A percentile compares a stretch with the other conserved stretches of the same genome.
Evolutionary conservation across 495 filamentous ascomycete genomes (phyloP).

Genomic region (Daldinia concentrica): DNA sequence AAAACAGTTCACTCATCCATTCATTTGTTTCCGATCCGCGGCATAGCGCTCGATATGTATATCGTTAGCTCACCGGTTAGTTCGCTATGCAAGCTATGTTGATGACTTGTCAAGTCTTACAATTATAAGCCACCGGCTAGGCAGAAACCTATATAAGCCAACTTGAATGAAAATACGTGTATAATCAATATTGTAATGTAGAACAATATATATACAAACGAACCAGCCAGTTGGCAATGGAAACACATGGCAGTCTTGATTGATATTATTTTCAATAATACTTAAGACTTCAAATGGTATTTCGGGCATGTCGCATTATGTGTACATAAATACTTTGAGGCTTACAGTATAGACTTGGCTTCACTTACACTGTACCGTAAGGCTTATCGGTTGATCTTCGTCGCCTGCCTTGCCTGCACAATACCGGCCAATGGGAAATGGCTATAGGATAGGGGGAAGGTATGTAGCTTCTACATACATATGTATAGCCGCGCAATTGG

Average conservation of each 20-base stretch:
- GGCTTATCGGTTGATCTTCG: constrained; percentile 1
- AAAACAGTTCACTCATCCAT: too few species aligned
- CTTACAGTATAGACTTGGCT: not conserved
- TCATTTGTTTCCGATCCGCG: not conserved
- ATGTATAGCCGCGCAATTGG: not conserved
- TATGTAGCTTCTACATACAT: not conserved
- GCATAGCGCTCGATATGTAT: not conserved
- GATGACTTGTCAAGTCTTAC: constrained; percentile 5
- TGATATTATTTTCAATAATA: not conserved
- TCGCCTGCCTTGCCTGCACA: not conserved
- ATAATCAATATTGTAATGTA: not conserved
- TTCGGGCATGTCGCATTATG: not conserved
- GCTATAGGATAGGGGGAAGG: not conserved
- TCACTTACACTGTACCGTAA: not conserved
- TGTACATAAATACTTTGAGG: not conserved
- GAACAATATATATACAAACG: not conserved
- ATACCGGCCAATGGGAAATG: not conserved
- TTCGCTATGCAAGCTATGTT: not conserved
- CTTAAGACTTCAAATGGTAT: not conserved
- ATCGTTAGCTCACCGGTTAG: not conserved
- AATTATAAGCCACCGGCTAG: not conserved
- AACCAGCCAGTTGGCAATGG: not conserved
- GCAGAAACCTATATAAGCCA: not conserved
- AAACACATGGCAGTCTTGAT: constrained; percentile 1
- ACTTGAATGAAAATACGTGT: not conserved